Conservation (phyloP, 768 basidiomycete genomes). For the Suillus fuscotomentosus region DNA sequence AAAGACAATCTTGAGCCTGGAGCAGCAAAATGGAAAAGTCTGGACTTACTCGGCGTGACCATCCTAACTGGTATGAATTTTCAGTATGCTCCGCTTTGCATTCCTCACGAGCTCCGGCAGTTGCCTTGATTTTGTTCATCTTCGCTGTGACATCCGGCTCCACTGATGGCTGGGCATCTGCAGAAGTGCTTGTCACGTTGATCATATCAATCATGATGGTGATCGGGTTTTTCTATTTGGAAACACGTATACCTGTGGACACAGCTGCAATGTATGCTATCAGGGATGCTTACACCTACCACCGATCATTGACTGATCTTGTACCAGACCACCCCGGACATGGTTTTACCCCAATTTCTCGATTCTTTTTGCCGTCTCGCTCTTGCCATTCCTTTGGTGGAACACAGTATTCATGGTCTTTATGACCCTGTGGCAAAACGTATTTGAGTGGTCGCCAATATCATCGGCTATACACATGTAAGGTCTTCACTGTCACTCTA, state of each 20-base stretch:
- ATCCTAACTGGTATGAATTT: slow-evolving; percentile 32
- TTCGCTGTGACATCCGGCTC: slow-evolving; percentile 47
- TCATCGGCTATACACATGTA: slow-evolving; percentile 40
- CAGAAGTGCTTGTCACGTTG: slow-evolving; percentile 44
- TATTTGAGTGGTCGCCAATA: slow-evolving; percentile 41
- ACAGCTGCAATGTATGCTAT: slow-evolving; percentile 41
- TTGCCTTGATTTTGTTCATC: slow-evolving; percentile 33
- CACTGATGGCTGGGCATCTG: slow-evolving; percentile 46
- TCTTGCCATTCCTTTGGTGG: slow-evolving; percentile 46
- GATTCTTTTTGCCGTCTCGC: slow-evolving; percentile 35
- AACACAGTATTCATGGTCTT: slow-evolving; percentile 31
- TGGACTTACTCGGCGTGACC: slow-evolving; percentile 41
- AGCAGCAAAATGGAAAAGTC: slow-evolving; percentile 24
- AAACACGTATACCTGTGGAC: slow-evolving; percentile 37
- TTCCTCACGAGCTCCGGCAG: slow-evolving; percentile 8
- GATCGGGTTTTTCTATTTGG: slow-evolving; percentile 50
- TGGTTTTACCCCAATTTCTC: slow-evolving; percentile 44
- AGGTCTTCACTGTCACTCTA: slow-evolving; percentile 7
- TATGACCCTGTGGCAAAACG: slow-evolving; percentile 39
- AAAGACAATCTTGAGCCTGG: background rate
- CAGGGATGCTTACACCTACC: background rate
- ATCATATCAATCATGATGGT: slow-evolving; percentile 42
- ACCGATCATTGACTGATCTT: background rate
- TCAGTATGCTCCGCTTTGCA: background rate
- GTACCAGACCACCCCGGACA: slow-evolving; percentile 37